A percentile compares a stretch with the other conserved stretches of the same genome.
Conservation (phyloP, 805 yeast species). For the Babjeviella inositovora region DNA sequence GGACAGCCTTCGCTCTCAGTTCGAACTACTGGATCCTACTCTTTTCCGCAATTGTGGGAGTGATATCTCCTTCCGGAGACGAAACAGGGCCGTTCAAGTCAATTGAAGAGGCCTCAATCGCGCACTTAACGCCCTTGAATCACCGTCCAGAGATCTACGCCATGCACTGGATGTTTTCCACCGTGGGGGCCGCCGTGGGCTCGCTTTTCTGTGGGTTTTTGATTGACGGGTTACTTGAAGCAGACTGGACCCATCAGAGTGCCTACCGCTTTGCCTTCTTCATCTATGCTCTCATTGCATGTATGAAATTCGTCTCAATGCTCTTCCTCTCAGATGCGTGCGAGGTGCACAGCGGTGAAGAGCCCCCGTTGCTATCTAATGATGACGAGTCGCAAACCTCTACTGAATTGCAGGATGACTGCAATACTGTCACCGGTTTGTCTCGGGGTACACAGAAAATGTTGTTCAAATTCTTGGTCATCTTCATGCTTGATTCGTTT, state of each 20-base stretch:
- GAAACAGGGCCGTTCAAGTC: constrained; percentile 87
- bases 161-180: constrained; percentile 50
- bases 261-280: constrained; percentile 44
- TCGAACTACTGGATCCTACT: constrained; percentile 39
- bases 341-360: constrained; percentile 19
- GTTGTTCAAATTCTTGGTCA: constrained; percentile 29
- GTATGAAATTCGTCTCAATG: constrained; percentile 32
- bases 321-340: constrained; percentile 32
- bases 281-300: constrained; percentile 37
- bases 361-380: constrained; percentile 6
- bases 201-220: constrained; percentile 44
- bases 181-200: constrained; percentile 66
- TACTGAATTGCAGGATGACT: constrained; percentile 1
- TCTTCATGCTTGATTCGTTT: constrained; percentile 75
- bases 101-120: constrained; percentile 70
- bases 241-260: too few species aligned
- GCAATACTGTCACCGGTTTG: constrained; percentile 12
- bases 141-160: constrained; percentile 66
- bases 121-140: constrained; percentile 54
- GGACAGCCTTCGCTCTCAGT: constrained; percentile 42
- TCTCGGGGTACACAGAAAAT: constrained; percentile 24
- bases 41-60: constrained; percentile 67
- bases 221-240: constrained; percentile 26
- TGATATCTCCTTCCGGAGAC: constrained; percentile 78
- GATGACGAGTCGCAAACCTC: constrained; percentile 2